Evolutionary conservation across 164 flowering plant genomes (phyloP), one percentile per base, ranked within the genome.

Genomic region (Nelumbo lutea): DNA sequence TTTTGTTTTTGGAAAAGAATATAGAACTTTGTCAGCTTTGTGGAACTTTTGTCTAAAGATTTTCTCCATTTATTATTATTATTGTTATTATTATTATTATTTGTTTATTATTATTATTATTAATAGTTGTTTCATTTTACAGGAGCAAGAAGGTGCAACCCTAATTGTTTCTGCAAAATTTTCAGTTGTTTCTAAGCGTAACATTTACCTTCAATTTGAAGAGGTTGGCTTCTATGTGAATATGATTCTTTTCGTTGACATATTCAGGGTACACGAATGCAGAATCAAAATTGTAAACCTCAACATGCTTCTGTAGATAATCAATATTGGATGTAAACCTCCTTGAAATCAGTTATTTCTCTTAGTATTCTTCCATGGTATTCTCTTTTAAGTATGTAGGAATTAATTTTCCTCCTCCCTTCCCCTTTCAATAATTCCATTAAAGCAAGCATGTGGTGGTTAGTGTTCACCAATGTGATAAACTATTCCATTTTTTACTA

Each of bases 111-210:
- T 7, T 5, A 5, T 51, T 51, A 7, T 51, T 9, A 7, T 3
- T 46, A 15, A 45, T n/a, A 4, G 42, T 9, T 27, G 1, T 42
- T 13, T 9, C 9, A 38, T 59, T 42, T 73, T 65, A 8, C 82
- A 93, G 98, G 95, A 94, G 65, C 84, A 91, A 59, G 97, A 91
- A 75, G 98, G 97, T 67, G 97, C 97, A 48, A 91, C 98, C 45
- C 75, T 94, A 76, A 79, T 90, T 46, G 98, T 91, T 65, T 85
- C 97, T 68, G 98, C 98, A 59, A 88, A 90, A 62, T 94, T 94
- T 79, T 79, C 82, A 14, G 75, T 88, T 39, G 84, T 91, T 75
- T 93, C 98, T 51, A 74, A 60, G 43, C 91, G 96, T 41, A 88
- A 88, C 79, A 94, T 91, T 70, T 84, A 80, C 70, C 96, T 94